phyloP scores from a whole-genome alignment of 768 basidiomycete genomes.

The Leucocoprinus leucothites region DNA sequence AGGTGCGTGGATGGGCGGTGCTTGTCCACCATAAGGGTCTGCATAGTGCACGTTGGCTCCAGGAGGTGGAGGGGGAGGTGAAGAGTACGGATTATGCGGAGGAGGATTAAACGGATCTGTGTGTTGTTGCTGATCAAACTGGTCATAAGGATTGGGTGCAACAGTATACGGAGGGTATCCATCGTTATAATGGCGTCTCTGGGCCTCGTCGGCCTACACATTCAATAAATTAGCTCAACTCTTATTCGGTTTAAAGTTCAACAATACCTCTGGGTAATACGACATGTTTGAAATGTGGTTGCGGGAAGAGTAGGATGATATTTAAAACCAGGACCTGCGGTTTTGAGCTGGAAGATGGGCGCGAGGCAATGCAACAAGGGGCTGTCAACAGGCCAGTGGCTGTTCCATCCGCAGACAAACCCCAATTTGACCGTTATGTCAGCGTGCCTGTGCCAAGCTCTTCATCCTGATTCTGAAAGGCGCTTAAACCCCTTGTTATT shows the following conservation, averaged over 20 bases:
- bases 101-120: conserved; percentile 38
- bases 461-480: no score
- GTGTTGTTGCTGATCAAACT: conserved; percentile 29
- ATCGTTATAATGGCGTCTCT: conserved; percentile 63
- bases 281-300: conserved; percentile 33
- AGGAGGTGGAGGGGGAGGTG: conserved; percentile 16
- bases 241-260: neutral
- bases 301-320: neutral
- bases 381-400: neutral
- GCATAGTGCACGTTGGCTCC: conserved; percentile 17
- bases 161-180: conserved; percentile 51
- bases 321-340: neutral
- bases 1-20: conserved; percentile 9
- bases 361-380: conserved; percentile 2
- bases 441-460: neutral
- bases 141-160: conserved; percentile 40
- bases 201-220: conserved; percentile 59
- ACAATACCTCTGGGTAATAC: conserved; percentile 29
- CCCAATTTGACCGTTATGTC: neutral
- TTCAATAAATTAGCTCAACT: neutral
- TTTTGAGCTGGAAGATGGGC: conserved; percentile 2
- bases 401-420: conserved; percentile 7
- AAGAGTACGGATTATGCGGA: conserved; percentile 25
- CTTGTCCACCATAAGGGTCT: conserved; percentile 14
- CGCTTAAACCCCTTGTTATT: no score